Conservation (phyloP, 2,329 filamentous ascomycete genomes). For the Pseudogymnoascus sp. region DNA sequence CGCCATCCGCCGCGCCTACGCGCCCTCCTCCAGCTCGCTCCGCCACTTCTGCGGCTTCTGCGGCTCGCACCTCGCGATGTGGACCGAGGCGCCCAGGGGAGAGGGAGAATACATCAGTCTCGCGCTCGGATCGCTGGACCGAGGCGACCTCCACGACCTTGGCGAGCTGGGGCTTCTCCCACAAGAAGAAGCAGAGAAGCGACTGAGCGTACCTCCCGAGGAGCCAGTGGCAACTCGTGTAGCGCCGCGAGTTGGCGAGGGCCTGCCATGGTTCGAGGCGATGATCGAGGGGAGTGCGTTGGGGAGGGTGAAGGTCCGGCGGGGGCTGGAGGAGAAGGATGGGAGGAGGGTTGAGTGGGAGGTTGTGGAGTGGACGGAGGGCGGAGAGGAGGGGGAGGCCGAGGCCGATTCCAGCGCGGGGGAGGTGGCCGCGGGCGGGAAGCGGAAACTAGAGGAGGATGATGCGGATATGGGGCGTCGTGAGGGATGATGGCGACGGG, state of each 20-base stretch:
- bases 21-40: constrained; percentile 48
- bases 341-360: constrained; percentile 72
- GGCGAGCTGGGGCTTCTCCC: constrained; percentile 69
- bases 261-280: constrained; percentile 78
- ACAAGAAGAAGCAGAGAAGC: constrained; percentile 30
- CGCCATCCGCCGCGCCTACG: constrained; percentile 59
- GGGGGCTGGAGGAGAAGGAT: constrained; percentile 48
- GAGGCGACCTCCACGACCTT: constrained; percentile 61
- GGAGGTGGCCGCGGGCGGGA: constrained; percentile 31
- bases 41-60: constrained; percentile 88
- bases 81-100: constrained; percentile 62
- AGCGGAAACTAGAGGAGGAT: constrained; percentile 43
- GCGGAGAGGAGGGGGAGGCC: constrained; percentile 30
- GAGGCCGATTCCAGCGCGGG: constrained; percentile 19
- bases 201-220: constrained; percentile 14
- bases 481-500: not conserved
- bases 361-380: constrained; percentile 62
- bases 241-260: constrained; percentile 31
- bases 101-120: constrained; percentile 75
- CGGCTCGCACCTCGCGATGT: constrained; percentile 75
- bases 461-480: constrained; percentile 11
- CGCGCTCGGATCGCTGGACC: constrained; percentile 66
- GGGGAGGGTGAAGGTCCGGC: constrained; percentile 55
- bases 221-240: constrained; percentile 17
- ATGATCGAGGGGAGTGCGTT: constrained; percentile 69